Conservation (phyloP, 495 filamentous ascomycete species). For the Evernia prunastri region DNA sequence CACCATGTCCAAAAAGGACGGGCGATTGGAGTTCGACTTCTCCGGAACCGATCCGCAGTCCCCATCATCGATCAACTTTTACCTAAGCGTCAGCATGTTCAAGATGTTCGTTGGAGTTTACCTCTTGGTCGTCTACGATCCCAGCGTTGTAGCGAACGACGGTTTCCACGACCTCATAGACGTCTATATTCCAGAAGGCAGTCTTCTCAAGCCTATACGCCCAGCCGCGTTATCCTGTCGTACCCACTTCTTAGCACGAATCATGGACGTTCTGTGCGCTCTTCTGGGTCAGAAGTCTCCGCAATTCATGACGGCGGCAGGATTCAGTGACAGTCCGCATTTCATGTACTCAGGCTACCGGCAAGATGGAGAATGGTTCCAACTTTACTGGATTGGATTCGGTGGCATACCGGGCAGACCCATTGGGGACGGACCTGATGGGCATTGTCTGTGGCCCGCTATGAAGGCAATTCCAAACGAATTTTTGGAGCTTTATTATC, state of each 20-base stretch:
- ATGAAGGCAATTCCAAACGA: constrained; percentile 49
- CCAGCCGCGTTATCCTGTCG: constrained; percentile 46
- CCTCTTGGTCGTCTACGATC: constrained; percentile 42
- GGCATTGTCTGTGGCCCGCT: constrained; percentile 47
- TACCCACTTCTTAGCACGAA: constrained; percentile 42
- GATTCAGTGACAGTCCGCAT: constrained; percentile 46
- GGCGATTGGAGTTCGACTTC: constrained; percentile 43
- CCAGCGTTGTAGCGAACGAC: constrained; percentile 41
- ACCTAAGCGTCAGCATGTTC: constrained; percentile 47
- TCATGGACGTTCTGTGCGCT: constrained; percentile 45
- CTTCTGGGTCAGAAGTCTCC: constrained; percentile 44
- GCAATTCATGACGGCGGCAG: constrained; percentile 43
- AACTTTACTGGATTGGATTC: constrained; percentile 48
- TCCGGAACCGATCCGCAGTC: constrained; percentile 43
- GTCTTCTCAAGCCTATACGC: constrained; percentile 42
- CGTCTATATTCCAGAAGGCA: constrained; percentile 40
- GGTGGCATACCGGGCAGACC: constrained; percentile 44
- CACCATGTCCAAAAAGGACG: constrained; percentile 38
- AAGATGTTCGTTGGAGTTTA: constrained; percentile 48
- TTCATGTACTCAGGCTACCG: constrained; percentile 42
- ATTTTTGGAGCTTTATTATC: constrained; percentile 46
- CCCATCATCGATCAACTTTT: constrained; percentile 45
- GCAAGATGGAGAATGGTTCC: constrained; percentile 44
- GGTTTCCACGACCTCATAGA: constrained; percentile 47
- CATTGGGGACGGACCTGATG: constrained; percentile 45